phyloP scores from a whole-genome alignment of 164 flowering plant species.

The Vitis labrusca region DNA sequence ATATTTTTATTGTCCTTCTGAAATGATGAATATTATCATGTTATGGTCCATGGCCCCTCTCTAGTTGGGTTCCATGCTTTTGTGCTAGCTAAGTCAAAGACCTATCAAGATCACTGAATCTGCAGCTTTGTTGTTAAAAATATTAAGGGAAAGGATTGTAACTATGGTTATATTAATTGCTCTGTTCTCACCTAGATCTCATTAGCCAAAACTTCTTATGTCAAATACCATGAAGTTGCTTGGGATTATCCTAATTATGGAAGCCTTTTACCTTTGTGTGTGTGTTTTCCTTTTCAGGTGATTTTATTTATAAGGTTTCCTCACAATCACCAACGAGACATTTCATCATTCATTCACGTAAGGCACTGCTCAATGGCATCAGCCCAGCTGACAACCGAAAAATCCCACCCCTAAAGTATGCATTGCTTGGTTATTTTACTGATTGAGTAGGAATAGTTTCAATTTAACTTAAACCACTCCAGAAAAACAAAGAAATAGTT shows the following conservation, averaged over 20 bases:
- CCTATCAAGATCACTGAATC: background rate
- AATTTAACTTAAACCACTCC: background rate
- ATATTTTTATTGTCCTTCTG: too few relatives aligned
- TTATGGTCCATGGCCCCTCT: background rate
- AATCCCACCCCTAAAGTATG: slow-evolving; percentile 92
- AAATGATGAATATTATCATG: background rate
- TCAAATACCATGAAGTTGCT: background rate
- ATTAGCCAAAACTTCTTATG: background rate
- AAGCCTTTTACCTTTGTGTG: background rate
- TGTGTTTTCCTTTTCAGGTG: slow-evolving; percentile 56
- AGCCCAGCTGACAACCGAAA: slow-evolving; percentile 91
- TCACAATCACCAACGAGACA: slow-evolving; percentile 90
- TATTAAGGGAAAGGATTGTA: background rate
- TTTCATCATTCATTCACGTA: slow-evolving; percentile 90
- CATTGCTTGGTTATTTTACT: background rate
- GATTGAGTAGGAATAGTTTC: background rate
- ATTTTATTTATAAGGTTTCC: slow-evolving; percentile 84
- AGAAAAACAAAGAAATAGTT: too few relatives aligned
- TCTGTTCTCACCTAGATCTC: background rate
- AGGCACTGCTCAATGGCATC: slow-evolving; percentile 91
- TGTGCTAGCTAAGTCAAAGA: background rate
- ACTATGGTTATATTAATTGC: background rate
- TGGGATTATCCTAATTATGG: background rate
- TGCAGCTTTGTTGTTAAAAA: background rate
- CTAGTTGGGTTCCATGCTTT: background rate